phyloP scores from a whole-genome alignment of 2,329 filamentous ascomycete genomes.

The Byssochlamys sp. region DNA sequence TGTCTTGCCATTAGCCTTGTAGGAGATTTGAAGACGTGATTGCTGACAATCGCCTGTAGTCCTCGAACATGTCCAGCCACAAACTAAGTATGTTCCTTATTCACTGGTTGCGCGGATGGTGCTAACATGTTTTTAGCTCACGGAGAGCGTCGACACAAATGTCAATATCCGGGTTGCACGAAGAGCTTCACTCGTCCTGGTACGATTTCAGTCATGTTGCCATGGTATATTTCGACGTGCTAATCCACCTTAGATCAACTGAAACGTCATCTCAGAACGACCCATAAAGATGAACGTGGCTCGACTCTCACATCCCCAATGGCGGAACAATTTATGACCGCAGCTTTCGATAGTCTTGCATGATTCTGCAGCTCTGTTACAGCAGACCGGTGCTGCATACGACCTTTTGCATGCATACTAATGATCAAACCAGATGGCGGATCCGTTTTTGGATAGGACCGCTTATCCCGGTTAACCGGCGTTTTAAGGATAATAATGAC shows the following conservation, averaged over 20 bases:
- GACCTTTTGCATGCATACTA: not conserved
- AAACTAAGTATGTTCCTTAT: slow-evolving; percentile 28
- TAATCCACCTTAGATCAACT: slow-evolving; percentile 25
- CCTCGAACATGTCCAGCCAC: slow-evolving; percentile 38
- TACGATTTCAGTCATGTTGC: slow-evolving; percentile 12
- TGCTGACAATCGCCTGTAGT: slow-evolving; percentile 16
- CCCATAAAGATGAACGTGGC: slow-evolving; percentile 21
- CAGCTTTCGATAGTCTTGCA: slow-evolving; percentile 7
- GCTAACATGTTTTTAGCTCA: slow-evolving; percentile 21
- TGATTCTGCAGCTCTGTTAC: not conserved
- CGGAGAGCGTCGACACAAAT: slow-evolving; percentile 35
- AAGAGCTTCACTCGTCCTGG: slow-evolving; percentile 38
- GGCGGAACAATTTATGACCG: slow-evolving; percentile 14
- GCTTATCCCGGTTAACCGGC: not conserved
- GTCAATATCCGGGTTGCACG: slow-evolving; percentile 27
- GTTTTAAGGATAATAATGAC: not conserved
- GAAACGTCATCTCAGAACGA: slow-evolving; percentile 31
- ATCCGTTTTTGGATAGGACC: not conserved
- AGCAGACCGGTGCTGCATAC: not conserved
- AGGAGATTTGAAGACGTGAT: not conserved
- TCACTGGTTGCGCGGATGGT: not conserved
- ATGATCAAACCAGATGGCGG: not conserved
- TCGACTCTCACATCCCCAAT: slow-evolving; percentile 15
- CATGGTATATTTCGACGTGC: not conserved
- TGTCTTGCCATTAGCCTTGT: not conserved